Conservation (phyloP, 2,329 filamentous ascomycete genomes). For the Hymenoscyphus salicellus region DNA sequence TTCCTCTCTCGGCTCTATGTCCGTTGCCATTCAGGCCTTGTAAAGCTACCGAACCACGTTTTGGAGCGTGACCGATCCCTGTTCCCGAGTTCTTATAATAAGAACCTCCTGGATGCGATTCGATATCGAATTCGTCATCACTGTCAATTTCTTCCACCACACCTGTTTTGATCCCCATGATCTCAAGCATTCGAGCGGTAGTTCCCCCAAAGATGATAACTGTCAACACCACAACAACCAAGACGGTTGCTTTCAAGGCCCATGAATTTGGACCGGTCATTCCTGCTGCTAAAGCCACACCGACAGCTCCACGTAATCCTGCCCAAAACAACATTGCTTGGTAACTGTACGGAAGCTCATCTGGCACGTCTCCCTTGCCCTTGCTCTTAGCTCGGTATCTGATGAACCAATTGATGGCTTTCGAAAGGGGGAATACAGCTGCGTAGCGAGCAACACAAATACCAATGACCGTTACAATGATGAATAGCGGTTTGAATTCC, state of each 20-base stretch:
- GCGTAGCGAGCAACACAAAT: slow-evolving; percentile 92
- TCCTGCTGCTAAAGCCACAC: slow-evolving; percentile 87
- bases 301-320: slow-evolving; percentile 89
- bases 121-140: slow-evolving; percentile 98
- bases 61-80: slow-evolving; percentile 74
- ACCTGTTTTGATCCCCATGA: slow-evolving; percentile 90
- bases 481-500: slow-evolving; percentile 90
- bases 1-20: slow-evolving; percentile 31
- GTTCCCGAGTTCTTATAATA: slow-evolving; percentile 75
- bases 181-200: slow-evolving; percentile 95
- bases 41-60: slow-evolving; percentile 48
- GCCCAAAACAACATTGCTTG: slow-evolving; percentile 99
- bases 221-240: slow-evolving; percentile 94
- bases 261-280: slow-evolving; percentile 78
- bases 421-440: slow-evolving; percentile 89
- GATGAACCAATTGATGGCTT: slow-evolving; percentile 87
- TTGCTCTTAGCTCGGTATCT: slow-evolving; percentile 76
- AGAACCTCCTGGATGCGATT: slow-evolving; percentile 34
- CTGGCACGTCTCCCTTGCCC: slow-evolving; percentile 66
- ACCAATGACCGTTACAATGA: slow-evolving; percentile 85
- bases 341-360: slow-evolving; percentile 91
- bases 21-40: slow-evolving; percentile 52
- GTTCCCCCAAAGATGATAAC: slow-evolving; percentile 99
- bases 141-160: slow-evolving; percentile 97
- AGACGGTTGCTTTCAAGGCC: slow-evolving; percentile 86